A percentile compares a stretch with the other conserved stretches of the same genome.
These are phyloP conservation scores for Fomitiporia mediterranea DNA, from an alignment of 1,284 basidiomycete species.

Conservation along the genomic window DNA sequence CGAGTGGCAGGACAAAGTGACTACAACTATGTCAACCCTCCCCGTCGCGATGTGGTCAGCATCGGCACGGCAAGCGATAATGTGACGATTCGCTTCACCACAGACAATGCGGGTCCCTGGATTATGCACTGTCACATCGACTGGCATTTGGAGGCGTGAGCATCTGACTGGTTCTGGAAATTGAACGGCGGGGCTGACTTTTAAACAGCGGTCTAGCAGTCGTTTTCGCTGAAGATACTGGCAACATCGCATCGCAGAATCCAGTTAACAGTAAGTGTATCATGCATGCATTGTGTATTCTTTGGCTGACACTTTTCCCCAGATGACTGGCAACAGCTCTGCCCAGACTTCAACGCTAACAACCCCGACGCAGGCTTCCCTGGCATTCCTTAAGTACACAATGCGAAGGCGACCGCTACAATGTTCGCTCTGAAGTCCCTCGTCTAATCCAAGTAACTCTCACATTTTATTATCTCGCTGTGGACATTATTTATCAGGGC, in stretches of 20 bases:
- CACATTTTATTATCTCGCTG: no score
- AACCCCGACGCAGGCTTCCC: slow-evolving; percentile 11
- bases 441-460: no score
- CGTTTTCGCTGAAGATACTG: slow-evolving; percentile 36
- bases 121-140: slow-evolving; percentile 39
- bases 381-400: not conserved
- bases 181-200: slow-evolving; percentile 15
- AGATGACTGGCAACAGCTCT: slow-evolving; percentile 26
- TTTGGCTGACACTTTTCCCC: not conserved
- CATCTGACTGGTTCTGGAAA: slow-evolving; percentile 16
- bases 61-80: slow-evolving; percentile 28
- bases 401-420: no score
- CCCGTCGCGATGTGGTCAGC: slow-evolving; percentile 34
- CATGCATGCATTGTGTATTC: not conserved
- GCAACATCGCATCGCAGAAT: slow-evolving; percentile 23
- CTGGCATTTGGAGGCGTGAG: slow-evolving; percentile 19
- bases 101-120: slow-evolving; percentile 47
- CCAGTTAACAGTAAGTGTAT: slow-evolving; percentile 26
- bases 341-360: slow-evolving; percentile 23
- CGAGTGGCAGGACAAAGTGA: slow-evolving; percentile 25
- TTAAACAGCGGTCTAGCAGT: slow-evolving; percentile 37
- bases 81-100: slow-evolving; percentile 41
- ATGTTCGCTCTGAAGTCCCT: no score
- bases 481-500: no score
- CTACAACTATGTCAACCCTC: slow-evolving; percentile 36